A percentile compares a stretch with the other conserved stretches of the same genome.
Evolutionary conservation across 352 stramenopile species (phyloP).

Genomic region (Globisporangium paroecandrum): DNA sequence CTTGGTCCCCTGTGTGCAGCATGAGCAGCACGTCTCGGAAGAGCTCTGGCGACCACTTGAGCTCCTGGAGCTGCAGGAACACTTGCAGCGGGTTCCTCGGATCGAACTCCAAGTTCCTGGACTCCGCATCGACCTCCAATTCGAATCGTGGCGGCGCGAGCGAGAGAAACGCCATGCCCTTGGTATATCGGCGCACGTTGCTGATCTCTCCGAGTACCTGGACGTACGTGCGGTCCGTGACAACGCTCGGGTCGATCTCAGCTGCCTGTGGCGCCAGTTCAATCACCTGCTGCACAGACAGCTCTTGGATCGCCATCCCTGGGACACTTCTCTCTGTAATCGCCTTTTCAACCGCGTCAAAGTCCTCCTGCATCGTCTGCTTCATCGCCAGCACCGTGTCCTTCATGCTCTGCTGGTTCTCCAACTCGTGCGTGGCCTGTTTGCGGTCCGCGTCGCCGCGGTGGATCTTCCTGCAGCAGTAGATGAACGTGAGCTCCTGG

Average conservation of each 20-base stretch:
- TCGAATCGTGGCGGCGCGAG: slow-evolving; percentile 13
- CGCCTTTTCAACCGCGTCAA: slow-evolving; percentile 13
- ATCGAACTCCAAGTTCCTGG: slow-evolving; percentile 1
- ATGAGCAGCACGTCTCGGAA: slow-evolving; percentile 31
- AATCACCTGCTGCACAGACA: slow-evolving; percentile 19
- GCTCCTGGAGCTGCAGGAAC: slow-evolving; percentile 35
- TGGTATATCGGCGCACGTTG: slow-evolving; percentile 39
- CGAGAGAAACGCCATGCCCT: slow-evolving; percentile 49
- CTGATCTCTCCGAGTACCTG: slow-evolving; percentile 35
- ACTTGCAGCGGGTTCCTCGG: slow-evolving; percentile 25
- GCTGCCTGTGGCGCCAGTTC: slow-evolving; percentile 16
- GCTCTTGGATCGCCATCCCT: neutral
- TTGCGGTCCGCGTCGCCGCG: neutral
- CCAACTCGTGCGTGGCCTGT: neutral
- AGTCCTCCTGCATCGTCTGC: slow-evolving; percentile 17
- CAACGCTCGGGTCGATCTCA: slow-evolving; percentile 19
- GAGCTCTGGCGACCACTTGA: slow-evolving; percentile 23
- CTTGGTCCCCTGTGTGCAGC: slow-evolving; percentile 36
- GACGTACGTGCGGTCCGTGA: slow-evolving; percentile 23
- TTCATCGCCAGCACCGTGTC: slow-evolving; percentile 20
- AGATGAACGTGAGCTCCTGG: slow-evolving; percentile 34
- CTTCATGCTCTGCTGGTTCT: slow-evolving; percentile 8
- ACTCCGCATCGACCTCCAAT: too few species aligned
- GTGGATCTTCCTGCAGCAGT: slow-evolving; percentile 24
- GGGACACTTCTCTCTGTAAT: neutral